Percentiles rank a stretch among this genome's conserved stretches.
These are phyloP conservation scores for Dipteronia sinensis DNA, from an alignment of 345 rosid genomes.

Conservation along the genomic window DNA sequence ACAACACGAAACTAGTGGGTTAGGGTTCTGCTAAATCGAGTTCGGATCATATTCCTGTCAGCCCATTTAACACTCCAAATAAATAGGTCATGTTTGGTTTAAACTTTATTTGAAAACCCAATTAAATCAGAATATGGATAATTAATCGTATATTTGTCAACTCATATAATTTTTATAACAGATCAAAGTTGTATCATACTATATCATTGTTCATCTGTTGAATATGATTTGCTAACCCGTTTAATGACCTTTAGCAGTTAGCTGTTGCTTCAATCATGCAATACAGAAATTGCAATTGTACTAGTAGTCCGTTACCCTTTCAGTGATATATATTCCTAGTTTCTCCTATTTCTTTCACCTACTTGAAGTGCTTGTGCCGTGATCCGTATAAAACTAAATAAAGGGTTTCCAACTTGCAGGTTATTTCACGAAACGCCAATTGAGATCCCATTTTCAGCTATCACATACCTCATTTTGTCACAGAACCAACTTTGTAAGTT, in stretches of 20 bases:
- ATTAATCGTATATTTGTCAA: not conserved
- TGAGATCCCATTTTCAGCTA: not conserved
- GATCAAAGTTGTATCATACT: not conserved
- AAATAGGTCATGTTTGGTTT: too few relatives aligned
- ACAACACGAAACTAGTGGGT: not conserved
- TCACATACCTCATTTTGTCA: not conserved
- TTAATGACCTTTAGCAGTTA: not conserved
- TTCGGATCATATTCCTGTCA: not conserved
- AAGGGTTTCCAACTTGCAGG: conserved; percentile 29
- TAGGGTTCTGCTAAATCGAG: not conserved
- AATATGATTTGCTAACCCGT: not conserved
- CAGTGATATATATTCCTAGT: not conserved
- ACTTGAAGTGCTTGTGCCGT: not conserved
- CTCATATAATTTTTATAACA: not conserved
- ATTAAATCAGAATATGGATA: not conserved
- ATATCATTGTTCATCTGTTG: not conserved
- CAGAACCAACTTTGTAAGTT: not conserved
- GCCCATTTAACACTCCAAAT: too few relatives aligned
- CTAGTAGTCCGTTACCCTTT: too few relatives aligned
- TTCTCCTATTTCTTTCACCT: not conserved
- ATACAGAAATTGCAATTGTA: not conserved
- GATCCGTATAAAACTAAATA: not conserved
- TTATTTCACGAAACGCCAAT: conserved; percentile 17
- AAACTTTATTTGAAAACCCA: not conserved
- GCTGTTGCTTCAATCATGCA: not conserved